Evolutionary conservation across 1,139 yeast genomes (phyloP), one percentile per base, ranked within the genome.

Genomic region (Blastobotrys elegans): DNA sequence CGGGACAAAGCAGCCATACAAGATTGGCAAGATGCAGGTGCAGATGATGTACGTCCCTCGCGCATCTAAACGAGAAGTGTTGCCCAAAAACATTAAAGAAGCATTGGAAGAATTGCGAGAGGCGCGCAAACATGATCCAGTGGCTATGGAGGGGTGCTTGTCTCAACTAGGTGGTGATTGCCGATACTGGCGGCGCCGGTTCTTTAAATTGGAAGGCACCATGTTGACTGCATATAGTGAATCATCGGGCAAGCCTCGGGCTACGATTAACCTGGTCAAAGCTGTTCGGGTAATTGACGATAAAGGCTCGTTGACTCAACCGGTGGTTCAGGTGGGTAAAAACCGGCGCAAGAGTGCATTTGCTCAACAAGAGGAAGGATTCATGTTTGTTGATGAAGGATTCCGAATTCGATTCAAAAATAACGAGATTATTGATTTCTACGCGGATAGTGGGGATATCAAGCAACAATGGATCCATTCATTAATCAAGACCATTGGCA

Each of bases 101-200:
- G 83, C 84, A 0, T 63, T 68, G 50, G 76, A 72, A 10, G 60
- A 55, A 33, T 52, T 67, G 31, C 46, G 49, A 7, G 51, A 48
- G n/a, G 66, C 65, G 4, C 46, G 54, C 13, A 40, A 44, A 26
- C 45, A 46, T 33, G 51, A 45, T 17, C 55, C 57, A 1, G 48
- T 53, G 14, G 49, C 45, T 11, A 44, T 52, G 52, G 83, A 81
- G 56, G 92, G 92, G 1, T 77, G 72, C 57, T 68, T 84, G 68
- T 77, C 79, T 51, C 94, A 84, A 65, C 82, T 79, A 54, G 94
- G 94, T 11, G 94, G 92, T 1, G 94, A 84, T 63, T 79, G 87
- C 60, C 76, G 73, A 24, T 66, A 73, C 39, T 79, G 85, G 80
- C 76, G 82, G 55, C 72, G 80, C 52, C 69, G 92, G 46, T 80